Percentiles rank a stretch among this genome's conserved stretches.
Evolutionary conservation across 2,329 filamentous ascomycete species (phyloP).

Genomic region (Nemania abortiva): DNA sequence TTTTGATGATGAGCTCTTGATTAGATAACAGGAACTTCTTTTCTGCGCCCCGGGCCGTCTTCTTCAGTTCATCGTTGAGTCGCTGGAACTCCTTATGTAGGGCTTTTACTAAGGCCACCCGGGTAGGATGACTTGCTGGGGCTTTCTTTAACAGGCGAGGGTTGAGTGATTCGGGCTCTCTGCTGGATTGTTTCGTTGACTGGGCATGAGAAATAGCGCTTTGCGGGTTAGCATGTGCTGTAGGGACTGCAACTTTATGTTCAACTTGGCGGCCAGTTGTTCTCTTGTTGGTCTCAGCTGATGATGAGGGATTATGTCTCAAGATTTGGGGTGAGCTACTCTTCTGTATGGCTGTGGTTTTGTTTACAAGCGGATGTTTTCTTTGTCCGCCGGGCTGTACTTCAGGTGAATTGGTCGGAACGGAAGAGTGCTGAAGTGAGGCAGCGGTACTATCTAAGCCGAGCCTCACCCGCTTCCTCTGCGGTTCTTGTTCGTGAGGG

Average conservation of each 20-base stretch:
- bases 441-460: slow-evolving; percentile 27
- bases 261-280: slow-evolving; percentile 20
- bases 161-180: slow-evolving; percentile 69
- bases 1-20: slow-evolving; percentile 75
- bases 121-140: slow-evolving; percentile 68
- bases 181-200: slow-evolving; percentile 35
- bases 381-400: slow-evolving; percentile 27
- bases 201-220: slow-evolving; percentile 29
- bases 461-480: slow-evolving; percentile 48
- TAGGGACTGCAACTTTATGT: background rate
- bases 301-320: slow-evolving; percentile 14
- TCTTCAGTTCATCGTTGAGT: slow-evolving; percentile 73
- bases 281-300: slow-evolving; percentile 12
- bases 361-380: slow-evolving; percentile 1
- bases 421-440: slow-evolving; percentile 19
- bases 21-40: slow-evolving; percentile 68
- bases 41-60: slow-evolving; percentile 62
- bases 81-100: slow-evolving; percentile 75
- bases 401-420: slow-evolving; percentile 4
- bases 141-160: slow-evolving; percentile 72
- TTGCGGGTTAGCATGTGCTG: slow-evolving; percentile 1
- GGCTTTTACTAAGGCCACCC: slow-evolving; percentile 69
- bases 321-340: slow-evolving; percentile 5
- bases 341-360: slow-evolving; percentile 18
- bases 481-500: slow-evolving; percentile 36